These are phyloP conservation scores for Cyclocybe aegerita DNA, from an alignment of 768 basidiomycete species.

Conservation along the genomic window DNA sequence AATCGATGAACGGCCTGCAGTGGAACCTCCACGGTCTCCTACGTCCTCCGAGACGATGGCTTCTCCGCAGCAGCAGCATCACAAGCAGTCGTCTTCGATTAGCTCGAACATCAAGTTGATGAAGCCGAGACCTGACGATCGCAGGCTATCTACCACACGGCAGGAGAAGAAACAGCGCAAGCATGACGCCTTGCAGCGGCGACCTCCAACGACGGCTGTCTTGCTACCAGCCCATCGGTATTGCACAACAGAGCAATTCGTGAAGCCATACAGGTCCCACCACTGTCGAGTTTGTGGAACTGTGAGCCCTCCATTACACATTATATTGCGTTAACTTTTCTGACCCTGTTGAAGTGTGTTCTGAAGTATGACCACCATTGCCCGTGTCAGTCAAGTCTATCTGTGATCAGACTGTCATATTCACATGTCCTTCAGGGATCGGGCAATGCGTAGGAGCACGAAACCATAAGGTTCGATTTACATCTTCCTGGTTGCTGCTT, in stretches of 20 bases:
- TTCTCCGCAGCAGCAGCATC: neutral
- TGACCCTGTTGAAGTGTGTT: slow-evolving; percentile 53
- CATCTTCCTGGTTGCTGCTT: neutral
- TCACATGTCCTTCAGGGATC: slow-evolving; percentile 56
- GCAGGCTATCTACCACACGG: neutral
- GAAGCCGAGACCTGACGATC: slow-evolving; percentile 1
- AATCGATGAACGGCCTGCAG: neutral
- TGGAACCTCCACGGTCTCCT: neutral
- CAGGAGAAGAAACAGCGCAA: neutral
- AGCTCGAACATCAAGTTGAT: slow-evolving; percentile 9
- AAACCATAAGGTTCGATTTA: slow-evolving; percentile 71
- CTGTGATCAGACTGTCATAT: neutral
- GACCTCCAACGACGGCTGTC: slow-evolving; percentile 38
- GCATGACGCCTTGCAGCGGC: slow-evolving; percentile 13
- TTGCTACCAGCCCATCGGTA: slow-evolving; percentile 67
- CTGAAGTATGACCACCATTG: slow-evolving; percentile 89
- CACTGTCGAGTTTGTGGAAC: slow-evolving; percentile 85
- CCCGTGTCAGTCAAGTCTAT: slow-evolving; percentile 57
- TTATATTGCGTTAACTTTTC: neutral
- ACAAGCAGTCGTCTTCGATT: neutral
- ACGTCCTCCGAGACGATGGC: slow-evolving; percentile 4
- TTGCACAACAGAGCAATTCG: slow-evolving; percentile 58
- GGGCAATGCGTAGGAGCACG: slow-evolving; percentile 92
- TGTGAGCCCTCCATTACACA: slow-evolving; percentile 39
- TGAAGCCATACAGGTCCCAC: slow-evolving; percentile 76